Percentiles rank a stretch among this genome's conserved stretches.
These are phyloP conservation scores for Xylaria sp. DNA, from an alignment of 2,329 filamentous ascomycete species.

Conservation along the genomic window DNA sequence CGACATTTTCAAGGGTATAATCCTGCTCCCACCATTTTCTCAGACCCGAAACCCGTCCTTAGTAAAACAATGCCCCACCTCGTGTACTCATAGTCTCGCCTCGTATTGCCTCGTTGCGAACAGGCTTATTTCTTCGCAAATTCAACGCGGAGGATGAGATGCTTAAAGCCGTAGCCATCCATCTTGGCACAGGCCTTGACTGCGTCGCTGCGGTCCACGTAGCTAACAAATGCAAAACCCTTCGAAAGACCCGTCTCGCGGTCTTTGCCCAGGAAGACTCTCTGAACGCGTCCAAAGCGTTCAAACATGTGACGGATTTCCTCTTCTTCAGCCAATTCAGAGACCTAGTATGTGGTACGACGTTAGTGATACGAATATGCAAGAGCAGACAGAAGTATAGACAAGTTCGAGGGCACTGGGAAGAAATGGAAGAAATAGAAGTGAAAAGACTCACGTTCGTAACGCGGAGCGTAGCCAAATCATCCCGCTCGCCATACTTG, in stretches of 20 bases:
- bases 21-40: no score
- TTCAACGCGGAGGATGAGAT: constrained; percentile 80
- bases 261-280: constrained; percentile 97
- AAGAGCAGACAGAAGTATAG: neutral
- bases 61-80: no score
- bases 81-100: no score
- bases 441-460: constrained; percentile 73
- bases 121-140: constrained; percentile 61
- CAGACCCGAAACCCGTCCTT: no score
- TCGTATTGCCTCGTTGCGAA: no score
- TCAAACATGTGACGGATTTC: constrained; percentile 98
- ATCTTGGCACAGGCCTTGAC: constrained; percentile 93
- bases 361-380: neutral
- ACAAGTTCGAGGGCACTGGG: neutral
- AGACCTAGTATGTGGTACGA: constrained; percentile 57
- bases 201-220: constrained; percentile 82
- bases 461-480: constrained; percentile 90
- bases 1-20: no score
- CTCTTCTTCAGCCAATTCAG: constrained; percentile 92
- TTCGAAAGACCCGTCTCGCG: constrained; percentile 93
- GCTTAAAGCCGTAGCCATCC: constrained; percentile 90
- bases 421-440: neutral
- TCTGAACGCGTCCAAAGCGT: constrained; percentile 90
- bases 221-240: constrained; percentile 98
- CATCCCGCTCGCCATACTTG: constrained; percentile 90